phyloP scores from a whole-genome alignment of 1,139 yeast genomes.

The Saccharomyces pastorianus region DNA sequence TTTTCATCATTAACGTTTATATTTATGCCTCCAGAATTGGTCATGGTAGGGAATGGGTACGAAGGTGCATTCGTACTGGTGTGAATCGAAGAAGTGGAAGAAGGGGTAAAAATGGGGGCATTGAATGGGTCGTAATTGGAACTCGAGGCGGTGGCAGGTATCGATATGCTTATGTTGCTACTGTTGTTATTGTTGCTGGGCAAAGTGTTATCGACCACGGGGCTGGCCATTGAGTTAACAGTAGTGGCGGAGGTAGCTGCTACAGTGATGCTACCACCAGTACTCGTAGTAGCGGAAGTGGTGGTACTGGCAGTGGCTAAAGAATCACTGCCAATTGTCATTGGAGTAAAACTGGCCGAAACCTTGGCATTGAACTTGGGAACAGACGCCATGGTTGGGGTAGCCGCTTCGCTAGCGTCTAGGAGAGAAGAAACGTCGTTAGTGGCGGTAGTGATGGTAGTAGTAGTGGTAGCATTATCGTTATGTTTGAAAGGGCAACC shows the following conservation, averaged over 20 bases:
- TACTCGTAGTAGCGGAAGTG: slow-evolving; percentile 10
- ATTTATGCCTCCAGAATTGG: not conserved
- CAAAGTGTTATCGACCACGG: not conserved
- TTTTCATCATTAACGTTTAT: not conserved
- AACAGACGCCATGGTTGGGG: slow-evolving; percentile 7
- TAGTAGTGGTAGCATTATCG: slow-evolving; percentile 13
- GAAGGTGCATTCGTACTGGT: not conserved
- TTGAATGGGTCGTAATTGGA: not conserved
- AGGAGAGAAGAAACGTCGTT: not conserved
- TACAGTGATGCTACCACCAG: slow-evolving; percentile 8
- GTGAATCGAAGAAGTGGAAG: not conserved
- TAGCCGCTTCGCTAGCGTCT: not conserved
- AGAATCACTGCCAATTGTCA: slow-evolving; percentile 5
- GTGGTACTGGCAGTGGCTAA: not conserved
- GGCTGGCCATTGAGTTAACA: not conserved
- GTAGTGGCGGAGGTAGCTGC: slow-evolving; percentile 7
- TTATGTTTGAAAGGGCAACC: slow-evolving; percentile 78
- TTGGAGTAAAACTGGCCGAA: slow-evolving; percentile 31
- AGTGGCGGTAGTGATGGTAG: not conserved
- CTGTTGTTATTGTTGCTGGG: not conserved
- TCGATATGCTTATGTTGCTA: not conserved
- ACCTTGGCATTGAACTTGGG: slow-evolving; percentile 29
- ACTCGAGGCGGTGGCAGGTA: not conserved
- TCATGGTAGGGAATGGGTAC: not conserved
- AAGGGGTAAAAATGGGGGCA: not conserved